Conservation (phyloP, 2,329 filamentous ascomycete genomes). For the Drechmeria coniospora region DNA sequence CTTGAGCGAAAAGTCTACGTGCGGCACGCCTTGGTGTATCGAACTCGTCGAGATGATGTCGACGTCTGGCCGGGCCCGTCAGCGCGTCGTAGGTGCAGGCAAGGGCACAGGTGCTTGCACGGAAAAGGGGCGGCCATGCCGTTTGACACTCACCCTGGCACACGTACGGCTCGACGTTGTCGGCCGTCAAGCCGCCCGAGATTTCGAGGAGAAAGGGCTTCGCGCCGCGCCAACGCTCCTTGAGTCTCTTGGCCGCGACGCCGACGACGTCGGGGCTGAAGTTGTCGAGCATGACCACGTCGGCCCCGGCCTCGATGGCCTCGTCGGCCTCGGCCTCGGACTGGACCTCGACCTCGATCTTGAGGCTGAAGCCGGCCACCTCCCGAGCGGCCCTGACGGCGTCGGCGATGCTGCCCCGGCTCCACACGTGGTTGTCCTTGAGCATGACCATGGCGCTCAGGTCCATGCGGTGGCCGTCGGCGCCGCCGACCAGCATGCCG, state of each 20-base stretch:
- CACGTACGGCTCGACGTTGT: constrained; percentile 74
- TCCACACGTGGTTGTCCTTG: constrained; percentile 98
- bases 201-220: constrained; percentile 74
- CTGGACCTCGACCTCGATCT: constrained; percentile 93
- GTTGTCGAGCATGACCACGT: constrained; percentile 96
- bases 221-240: constrained; percentile 64
- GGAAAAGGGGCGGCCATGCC: not conserved
- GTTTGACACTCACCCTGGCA: constrained; percentile 42
- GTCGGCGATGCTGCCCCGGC: constrained; percentile 68
- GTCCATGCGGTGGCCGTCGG: constrained; percentile 83
- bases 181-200: constrained; percentile 72
- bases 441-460: constrained; percentile 94
- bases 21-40: constrained; percentile 87
- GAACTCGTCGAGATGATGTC: constrained; percentile 94
- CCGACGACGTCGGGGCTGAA: constrained; percentile 70
- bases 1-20: constrained; percentile 94
- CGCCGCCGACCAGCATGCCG: constrained; percentile 87
- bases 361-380: constrained; percentile 77
- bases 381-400: constrained; percentile 74
- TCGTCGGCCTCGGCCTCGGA: constrained; percentile 78
- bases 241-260: constrained; percentile 57
- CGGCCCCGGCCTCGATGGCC: constrained; percentile 78
- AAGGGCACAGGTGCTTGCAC: not conserved
- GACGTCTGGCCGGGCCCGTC: constrained; percentile 53
- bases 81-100: constrained; percentile 1